phyloP scores from a whole-genome alignment of 148 eudicot species.

The Polygonum aviculare region DNA sequence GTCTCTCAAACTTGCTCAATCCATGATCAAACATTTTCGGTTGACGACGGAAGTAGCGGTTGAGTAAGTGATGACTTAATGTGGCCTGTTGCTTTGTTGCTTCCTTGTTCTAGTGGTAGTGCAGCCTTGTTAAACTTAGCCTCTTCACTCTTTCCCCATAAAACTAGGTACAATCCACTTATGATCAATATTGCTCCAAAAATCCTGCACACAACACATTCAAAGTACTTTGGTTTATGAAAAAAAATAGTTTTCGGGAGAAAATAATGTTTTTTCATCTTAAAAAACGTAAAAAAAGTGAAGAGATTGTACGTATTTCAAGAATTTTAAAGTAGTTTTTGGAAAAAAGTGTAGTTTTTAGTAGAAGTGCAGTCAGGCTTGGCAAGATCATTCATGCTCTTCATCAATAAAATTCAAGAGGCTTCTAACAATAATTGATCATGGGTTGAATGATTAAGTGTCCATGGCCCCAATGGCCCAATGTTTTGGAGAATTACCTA shows the following conservation, averaged over 20 bases:
- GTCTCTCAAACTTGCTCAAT: background rate
- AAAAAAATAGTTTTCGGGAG: background rate
- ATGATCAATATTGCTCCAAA: slow-evolving; percentile 90
- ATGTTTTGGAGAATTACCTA: background rate
- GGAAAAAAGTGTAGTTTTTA: too few relatives aligned
- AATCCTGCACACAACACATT: slow-evolving; percentile 43
- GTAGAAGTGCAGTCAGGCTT: too few relatives aligned
- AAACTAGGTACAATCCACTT: slow-evolving; percentile 76
- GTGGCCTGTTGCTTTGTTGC: slow-evolving; percentile 39
- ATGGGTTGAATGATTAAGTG: background rate
- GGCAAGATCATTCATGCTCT: background rate
- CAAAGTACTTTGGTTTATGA: background rate
- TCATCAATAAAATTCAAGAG: background rate
- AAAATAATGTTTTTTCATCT: too few relatives aligned
- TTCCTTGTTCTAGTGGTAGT: slow-evolving; percentile 52
- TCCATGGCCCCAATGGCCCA: background rate
- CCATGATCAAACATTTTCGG: slow-evolving; percentile 8
- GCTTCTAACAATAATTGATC: background rate
- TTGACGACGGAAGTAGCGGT: slow-evolving; percentile 7
- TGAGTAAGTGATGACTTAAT: slow-evolving; percentile 43
- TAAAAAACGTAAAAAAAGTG: too few relatives aligned
- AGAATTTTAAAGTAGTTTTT: too few relatives aligned
- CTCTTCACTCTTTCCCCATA: slow-evolving; percentile 94
- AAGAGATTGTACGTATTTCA: too few relatives aligned
- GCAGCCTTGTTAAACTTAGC: slow-evolving; percentile 60